Conservation (phyloP, 306 rosid genomes). For the Trichosanthes cucumerina region DNA sequence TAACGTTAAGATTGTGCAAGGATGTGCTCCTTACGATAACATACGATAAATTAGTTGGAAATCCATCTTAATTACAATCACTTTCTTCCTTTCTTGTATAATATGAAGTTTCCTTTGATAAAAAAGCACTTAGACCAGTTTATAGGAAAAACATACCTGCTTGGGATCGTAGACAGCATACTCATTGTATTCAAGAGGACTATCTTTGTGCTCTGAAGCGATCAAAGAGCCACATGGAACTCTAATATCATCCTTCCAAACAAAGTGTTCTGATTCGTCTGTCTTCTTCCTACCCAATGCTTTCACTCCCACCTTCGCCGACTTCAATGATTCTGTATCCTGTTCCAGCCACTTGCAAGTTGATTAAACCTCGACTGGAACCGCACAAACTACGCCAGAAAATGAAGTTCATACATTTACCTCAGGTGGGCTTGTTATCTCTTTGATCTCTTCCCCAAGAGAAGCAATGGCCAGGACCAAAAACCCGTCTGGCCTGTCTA, state of each 20-base stretch:
- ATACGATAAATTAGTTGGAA: not conserved
- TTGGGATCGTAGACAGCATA: constrained; percentile 66
- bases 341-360: constrained; percentile 9
- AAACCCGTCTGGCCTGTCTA: constrained; percentile 82
- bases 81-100: not conserved
- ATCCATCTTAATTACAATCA: not conserved
- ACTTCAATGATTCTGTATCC: constrained; percentile 55
- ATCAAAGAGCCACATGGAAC: constrained; percentile 67
- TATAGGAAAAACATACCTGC: constrained; percentile 28
- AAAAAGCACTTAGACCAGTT: not conserved
- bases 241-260: constrained; percentile 70
- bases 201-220: constrained; percentile 49
- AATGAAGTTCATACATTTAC: constrained; percentile 6
- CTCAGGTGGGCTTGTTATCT: constrained; percentile 40
- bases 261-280: constrained; percentile 60
- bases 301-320: constrained; percentile 54
- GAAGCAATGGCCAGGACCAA: constrained; percentile 78
- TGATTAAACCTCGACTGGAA: not conserved
- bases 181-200: constrained; percentile 63
- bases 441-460: constrained; percentile 41
- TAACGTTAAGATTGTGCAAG: not conserved
- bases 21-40: not conserved
- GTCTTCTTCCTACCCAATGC: constrained; percentile 65
- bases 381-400: not conserved
- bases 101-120: not conserved